Conservation (phyloP, 2,329 filamentous ascomycete genomes). For the Bipolaris victoriae region DNA sequence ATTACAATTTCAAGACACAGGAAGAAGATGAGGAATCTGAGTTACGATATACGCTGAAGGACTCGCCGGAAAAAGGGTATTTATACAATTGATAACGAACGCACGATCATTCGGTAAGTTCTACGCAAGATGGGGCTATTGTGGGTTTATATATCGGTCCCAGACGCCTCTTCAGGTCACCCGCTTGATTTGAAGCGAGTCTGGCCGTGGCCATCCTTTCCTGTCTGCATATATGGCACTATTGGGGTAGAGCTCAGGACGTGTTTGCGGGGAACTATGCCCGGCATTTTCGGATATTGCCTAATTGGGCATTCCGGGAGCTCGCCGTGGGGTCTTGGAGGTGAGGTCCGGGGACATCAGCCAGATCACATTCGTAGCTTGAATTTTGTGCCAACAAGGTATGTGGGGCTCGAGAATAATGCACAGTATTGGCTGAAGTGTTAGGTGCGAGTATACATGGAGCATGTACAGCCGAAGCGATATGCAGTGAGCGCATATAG, state of each 20-base stretch:
- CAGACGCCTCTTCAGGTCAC: slow-evolving; percentile 4
- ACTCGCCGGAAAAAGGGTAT: neutral
- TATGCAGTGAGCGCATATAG: neutral
- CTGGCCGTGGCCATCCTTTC: slow-evolving; percentile 11
- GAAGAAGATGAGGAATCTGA: neutral
- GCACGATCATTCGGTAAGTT: slow-evolving; percentile 2
- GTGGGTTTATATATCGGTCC: slow-evolving; percentile 14
- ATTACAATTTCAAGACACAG: neutral
- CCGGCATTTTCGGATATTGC: slow-evolving; percentile 17
- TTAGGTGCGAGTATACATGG: neutral
- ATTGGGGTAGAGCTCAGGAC: slow-evolving; percentile 10
- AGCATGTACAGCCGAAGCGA: slow-evolving; percentile 4
- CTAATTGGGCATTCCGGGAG: slow-evolving; percentile 21
- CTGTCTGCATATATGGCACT: slow-evolving; percentile 8
- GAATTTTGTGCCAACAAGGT: neutral
- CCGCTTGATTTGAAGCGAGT: slow-evolving; percentile 7
- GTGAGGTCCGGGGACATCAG: slow-evolving; percentile 8
- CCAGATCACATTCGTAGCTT: slow-evolving; percentile 3
- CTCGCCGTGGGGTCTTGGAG: slow-evolving; percentile 7
- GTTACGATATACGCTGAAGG: neutral
- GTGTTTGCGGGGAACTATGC: slow-evolving; percentile 26
- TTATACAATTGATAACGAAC: slow-evolving; percentile 7
- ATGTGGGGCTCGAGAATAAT: slow-evolving; percentile 3
- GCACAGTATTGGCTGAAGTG: neutral
- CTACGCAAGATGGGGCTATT: slow-evolving; percentile 9